Evolutionary conservation across 331 rosid species (phyloP).

Genomic region (Spiraea crenata): DNA sequence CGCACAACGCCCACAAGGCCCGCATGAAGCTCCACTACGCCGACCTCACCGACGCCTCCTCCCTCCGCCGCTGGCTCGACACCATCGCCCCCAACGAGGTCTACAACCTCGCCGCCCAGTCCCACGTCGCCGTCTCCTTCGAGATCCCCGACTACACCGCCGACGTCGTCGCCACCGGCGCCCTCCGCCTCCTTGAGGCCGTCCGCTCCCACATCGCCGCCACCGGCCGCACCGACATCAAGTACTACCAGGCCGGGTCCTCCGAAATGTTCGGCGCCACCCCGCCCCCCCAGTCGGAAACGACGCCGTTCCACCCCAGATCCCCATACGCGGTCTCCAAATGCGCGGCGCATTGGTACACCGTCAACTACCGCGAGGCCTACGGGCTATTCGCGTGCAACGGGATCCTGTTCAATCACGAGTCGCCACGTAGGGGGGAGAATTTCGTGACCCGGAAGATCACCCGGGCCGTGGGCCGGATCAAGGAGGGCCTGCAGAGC

Average conservation of each 20-base stretch:
- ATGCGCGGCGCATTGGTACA: constrained; percentile 99
- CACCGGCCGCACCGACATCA: constrained; percentile 62
- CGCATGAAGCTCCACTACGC: constrained; percentile 99
- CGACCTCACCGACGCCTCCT: constrained; percentile 94
- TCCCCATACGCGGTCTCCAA: constrained; percentile 96
- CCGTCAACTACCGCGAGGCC: constrained; percentile 95
- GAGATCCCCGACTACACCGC: constrained; percentile 99
- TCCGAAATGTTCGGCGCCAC: constrained; percentile 96
- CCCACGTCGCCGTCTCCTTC: constrained; percentile 96
- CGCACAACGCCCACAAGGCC: constrained; percentile 96
- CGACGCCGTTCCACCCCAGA: constrained; percentile 86
- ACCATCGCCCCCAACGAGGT: constrained; percentile 87
- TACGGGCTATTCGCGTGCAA: constrained; percentile 87
- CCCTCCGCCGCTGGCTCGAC: constrained; percentile 99
- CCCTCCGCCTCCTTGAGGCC: constrained; percentile 88
- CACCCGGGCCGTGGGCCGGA: constrained; percentile 90
- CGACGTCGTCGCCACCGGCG: constrained; percentile 95
- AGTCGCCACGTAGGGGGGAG: constrained; percentile 88
- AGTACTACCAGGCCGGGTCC: constrained; percentile 93
- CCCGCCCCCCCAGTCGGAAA: constrained; percentile 84
- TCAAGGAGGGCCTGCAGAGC: constrained; percentile 89
- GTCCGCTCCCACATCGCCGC: constrained; percentile 85
- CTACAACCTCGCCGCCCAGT: constrained; percentile 97
- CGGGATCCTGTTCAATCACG: constrained; percentile 95
- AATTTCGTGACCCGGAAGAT: constrained; percentile 95